Percentiles rank a stretch among this genome's conserved stretches.
Conservation (phyloP, 1,284 basidiomycete genomes). For the Ceratobasidium sp. region DNA sequence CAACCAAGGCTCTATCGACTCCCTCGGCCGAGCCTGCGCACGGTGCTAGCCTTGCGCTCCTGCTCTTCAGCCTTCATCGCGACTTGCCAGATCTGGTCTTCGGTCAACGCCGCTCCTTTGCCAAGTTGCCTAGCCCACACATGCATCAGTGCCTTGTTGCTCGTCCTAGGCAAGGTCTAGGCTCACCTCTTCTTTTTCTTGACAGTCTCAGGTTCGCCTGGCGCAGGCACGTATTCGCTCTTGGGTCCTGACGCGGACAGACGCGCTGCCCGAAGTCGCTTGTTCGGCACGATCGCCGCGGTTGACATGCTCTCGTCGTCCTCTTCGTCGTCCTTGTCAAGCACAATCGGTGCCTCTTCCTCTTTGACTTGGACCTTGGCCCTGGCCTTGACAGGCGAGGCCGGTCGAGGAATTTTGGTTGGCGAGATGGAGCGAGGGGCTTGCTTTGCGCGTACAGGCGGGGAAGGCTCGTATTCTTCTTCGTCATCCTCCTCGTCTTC, state of each 20-base stretch:
- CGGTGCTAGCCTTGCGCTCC: constrained; percentile 25
- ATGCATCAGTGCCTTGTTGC: background rate
- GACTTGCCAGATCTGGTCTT: constrained; percentile 32
- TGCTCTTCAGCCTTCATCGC: constrained; percentile 36
- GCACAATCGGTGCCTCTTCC: constrained; percentile 41
- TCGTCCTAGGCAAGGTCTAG: background rate
- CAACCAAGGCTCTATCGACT: constrained; percentile 17
- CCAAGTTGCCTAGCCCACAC: constrained; percentile 20
- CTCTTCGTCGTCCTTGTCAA: constrained; percentile 45
- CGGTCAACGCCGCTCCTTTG: constrained; percentile 28
- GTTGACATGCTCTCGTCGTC: constrained; percentile 43
- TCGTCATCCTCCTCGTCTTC: constrained; percentile 36
- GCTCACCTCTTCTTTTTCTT: constrained; percentile 60
- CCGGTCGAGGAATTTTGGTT: background rate
- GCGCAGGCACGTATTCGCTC: constrained; percentile 45
- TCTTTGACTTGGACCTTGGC: background rate
- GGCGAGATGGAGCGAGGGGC: background rate
- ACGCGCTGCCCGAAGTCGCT: constrained; percentile 27
- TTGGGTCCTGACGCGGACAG: constrained; percentile 22
- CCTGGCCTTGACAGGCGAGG: background rate
- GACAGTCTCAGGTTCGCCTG: constrained; percentile 49
- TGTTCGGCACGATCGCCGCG: constrained; percentile 39
- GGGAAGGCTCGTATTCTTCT: constrained; percentile 11
- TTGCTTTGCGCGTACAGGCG: constrained; percentile 1
- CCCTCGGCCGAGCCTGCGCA: constrained; percentile 28